Evolutionary conservation across 352 stramenopile species (phyloP), one percentile per base, ranked within the genome.

Genomic region (Phytophthora capsici): DNA sequence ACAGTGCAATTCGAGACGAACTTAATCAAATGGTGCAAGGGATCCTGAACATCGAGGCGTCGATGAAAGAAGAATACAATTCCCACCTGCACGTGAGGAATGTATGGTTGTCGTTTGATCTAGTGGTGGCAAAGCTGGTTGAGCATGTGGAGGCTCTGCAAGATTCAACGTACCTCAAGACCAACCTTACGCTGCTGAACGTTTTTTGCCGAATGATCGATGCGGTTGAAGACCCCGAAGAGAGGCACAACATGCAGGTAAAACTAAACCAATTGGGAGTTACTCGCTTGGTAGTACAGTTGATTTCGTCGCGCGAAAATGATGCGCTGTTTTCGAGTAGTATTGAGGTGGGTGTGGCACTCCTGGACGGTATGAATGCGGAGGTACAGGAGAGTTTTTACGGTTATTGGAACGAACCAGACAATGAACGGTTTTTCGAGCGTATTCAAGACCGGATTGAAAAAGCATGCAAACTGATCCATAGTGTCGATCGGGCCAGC

Each of bases 191-290:
- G 0, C 47, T 93, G 37, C 65, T 93, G 7, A 82, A 91, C 34
- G 82, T 93, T 25, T 88, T 93, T 37, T 86, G 69, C 17, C 80
- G 80, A 25, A 91, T 89, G 78, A 91, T 93, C 45, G 85, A 85
- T 38, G 82, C 82, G 3, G 66, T 86, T 1, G 78, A 88, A 16
- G 73, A 84, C n/a, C 28, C 66, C 2, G 73, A 82, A 14, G 64
- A 77, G 16, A 71, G 78, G 1, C 82, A 88, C 30, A 57, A 69
- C 16, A 93, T 93, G 80, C 84, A 93, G 59, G 53, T 77, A n/a
- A 89, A 83, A 43, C 57, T 93, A 7, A 86, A 89, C 44, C 63
- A 82, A 14, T 63, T 93, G 4, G 78, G 81, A 3, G 76, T 89
- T 6, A 91, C 82, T 13, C 64, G 77, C 14, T 61, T 93, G n/a